Conservation (phyloP, 768 basidiomycete genomes). For the Russula brevipes region DNA sequence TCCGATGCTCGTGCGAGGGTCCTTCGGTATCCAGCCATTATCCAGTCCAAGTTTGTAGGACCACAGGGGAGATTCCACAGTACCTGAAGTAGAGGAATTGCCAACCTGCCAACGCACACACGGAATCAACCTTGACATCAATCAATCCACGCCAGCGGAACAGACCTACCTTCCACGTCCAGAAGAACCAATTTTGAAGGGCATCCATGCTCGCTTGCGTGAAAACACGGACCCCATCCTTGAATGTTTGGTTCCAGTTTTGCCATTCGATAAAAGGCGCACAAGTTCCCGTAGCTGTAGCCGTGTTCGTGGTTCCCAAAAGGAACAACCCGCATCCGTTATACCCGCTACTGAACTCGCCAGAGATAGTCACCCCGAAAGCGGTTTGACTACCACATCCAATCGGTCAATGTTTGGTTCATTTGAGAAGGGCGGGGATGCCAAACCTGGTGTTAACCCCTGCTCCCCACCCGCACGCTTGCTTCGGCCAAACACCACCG, state of each 20-base stretch:
- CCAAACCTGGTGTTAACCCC: constrained; percentile 39
- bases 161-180: constrained; percentile 64
- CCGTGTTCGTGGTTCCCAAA: constrained; percentile 32
- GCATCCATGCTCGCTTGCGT: constrained; percentile 60
- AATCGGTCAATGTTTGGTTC: constrained; percentile 1
- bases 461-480: constrained; percentile 42
- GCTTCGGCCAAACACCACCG: constrained; percentile 28
- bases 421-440: constrained; percentile 21
- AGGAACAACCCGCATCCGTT: constrained; percentile 61
- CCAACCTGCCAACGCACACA: constrained; percentile 42
- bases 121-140: constrained; percentile 11
- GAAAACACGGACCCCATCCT: constrained; percentile 48
- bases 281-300: constrained; percentile 33
- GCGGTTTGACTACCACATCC: constrained; percentile 34
- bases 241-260: constrained; percentile 48
- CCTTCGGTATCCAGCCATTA: constrained; percentile 72
- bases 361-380: constrained; percentile 70
- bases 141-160: neutral
- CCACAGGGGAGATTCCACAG: constrained; percentile 56
- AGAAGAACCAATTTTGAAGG: constrained; percentile 65
- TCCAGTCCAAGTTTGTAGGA: constrained; percentile 64
- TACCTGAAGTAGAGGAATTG: constrained; percentile 46
- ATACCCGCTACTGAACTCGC: constrained; percentile 68
- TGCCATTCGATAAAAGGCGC: constrained; percentile 44
- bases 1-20: constrained; percentile 65